These are phyloP conservation scores for Perilla frutescens DNA, from an alignment of 257 asterid genomes.

Conservation along the genomic window DNA sequence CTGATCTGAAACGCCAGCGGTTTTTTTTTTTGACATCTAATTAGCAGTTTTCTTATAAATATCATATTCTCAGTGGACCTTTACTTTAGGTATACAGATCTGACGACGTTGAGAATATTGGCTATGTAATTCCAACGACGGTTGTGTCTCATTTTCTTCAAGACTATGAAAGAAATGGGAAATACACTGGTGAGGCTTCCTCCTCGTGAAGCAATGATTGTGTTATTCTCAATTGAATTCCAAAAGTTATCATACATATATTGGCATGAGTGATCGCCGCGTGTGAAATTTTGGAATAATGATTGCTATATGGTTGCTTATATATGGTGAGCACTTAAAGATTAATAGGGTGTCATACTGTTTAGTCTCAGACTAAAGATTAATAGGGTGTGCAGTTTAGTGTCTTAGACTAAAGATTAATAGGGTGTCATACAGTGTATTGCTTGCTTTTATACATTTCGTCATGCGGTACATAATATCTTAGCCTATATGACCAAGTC, in stretches of 20 bases:
- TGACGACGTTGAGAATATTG: constrained; percentile 93
- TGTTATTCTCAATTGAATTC: constrained; percentile 25
- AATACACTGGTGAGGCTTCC: constrained; percentile 74
- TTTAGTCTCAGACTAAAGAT: neutral
- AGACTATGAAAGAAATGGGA: constrained; percentile 83
- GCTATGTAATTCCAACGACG: constrained; percentile 90
- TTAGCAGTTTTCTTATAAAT: constrained; percentile 22
- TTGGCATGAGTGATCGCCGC: neutral
- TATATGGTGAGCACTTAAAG: neutral
- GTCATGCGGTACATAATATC: no score
- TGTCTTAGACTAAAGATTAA: neutral
- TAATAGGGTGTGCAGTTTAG: neutral
- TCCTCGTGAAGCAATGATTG: constrained; percentile 25
- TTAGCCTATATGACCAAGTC: no score
- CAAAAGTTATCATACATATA: neutral
- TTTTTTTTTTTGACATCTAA: constrained; percentile 14
- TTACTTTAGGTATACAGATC: constrained; percentile 93
- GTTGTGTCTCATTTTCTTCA: constrained; percentile 96
- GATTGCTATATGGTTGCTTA: neutral
- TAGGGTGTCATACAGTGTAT: no score
- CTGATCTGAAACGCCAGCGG: constrained; percentile 23
- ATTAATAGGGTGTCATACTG: neutral
- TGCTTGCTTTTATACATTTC: no score
- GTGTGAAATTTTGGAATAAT: neutral
- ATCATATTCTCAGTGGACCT: constrained; percentile 49